Conservation (phyloP, 208 protist genomes). For the Trypanosoma lewisi region DNA sequence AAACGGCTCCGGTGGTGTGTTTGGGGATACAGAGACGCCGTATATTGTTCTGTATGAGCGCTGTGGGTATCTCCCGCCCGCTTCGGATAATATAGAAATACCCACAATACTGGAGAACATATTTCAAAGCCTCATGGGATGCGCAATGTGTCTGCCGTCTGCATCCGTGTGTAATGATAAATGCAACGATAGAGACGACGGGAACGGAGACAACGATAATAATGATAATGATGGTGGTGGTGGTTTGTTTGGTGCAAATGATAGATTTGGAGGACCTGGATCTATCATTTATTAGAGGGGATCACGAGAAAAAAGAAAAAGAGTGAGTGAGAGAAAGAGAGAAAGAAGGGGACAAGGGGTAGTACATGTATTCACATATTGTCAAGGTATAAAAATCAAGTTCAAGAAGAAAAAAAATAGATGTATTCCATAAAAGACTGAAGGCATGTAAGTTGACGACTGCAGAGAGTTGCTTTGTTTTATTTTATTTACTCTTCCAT, state of each 20-base stretch:
- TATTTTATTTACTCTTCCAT: conserved; percentile 8
- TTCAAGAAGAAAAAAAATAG: neutral
- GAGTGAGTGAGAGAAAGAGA: neutral
- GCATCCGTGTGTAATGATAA: neutral
- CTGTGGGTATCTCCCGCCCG: conserved; percentile 17
- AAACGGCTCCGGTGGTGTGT: conserved; percentile 32
- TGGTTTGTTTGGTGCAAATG: neutral
- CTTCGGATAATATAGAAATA: conserved; percentile 1
- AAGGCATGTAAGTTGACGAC: too few species aligned
- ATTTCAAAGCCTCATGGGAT: neutral
- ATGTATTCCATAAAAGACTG: neutral
- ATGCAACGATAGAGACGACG: neutral
- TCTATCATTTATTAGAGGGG: neutral
- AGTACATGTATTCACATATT: neutral
- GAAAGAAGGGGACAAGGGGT: neutral
- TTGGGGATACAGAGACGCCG: conserved; percentile 46
- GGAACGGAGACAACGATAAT: neutral
- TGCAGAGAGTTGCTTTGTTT: too few species aligned
- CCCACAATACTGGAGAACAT: conserved; percentile 5
- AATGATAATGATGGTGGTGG: neutral
- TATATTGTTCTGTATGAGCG: conserved; percentile 68
- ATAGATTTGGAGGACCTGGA: neutral
- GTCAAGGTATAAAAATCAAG: too few species aligned
- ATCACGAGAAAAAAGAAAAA: neutral
- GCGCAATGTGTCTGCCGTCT: neutral